phyloP scores from a whole-genome alignment of 2,329 filamentous ascomycete species.

The Decorospora gaudefroyi region DNA sequence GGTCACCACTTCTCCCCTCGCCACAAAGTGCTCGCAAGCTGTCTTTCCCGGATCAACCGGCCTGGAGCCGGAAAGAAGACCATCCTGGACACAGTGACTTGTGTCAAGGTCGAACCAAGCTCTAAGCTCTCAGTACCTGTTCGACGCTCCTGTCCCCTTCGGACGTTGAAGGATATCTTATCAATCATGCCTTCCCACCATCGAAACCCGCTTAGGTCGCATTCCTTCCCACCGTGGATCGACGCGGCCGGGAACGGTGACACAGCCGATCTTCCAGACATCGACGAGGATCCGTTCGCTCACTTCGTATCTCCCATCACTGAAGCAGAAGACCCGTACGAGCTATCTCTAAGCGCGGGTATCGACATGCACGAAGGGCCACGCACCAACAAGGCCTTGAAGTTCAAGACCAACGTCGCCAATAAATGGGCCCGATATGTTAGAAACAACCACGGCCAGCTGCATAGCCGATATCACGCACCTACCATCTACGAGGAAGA shows the following conservation, averaged over 20 bases:
- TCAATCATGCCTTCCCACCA: constrained; percentile 45
- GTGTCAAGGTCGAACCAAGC: constrained; percentile 35
- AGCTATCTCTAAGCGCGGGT: constrained; percentile 47
- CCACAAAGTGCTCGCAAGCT: constrained; percentile 23
- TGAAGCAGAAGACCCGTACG: constrained; percentile 50
- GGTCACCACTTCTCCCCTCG: constrained; percentile 22
- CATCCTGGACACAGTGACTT: constrained; percentile 25
- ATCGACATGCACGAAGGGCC: constrained; percentile 42
- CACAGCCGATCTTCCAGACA: constrained; percentile 42
- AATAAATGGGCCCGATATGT: constrained; percentile 50
- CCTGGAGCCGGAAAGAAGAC: constrained; percentile 34
- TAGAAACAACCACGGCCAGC: constrained; percentile 40
- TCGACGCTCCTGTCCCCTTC: constrained; percentile 28
- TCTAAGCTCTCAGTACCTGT: constrained; percentile 29
- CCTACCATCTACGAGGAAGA: constrained; percentile 37
- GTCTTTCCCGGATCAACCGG: constrained; percentile 37
- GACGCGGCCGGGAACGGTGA: constrained; percentile 34
- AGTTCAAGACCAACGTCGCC: constrained; percentile 48
- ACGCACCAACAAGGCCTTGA: constrained; percentile 40
- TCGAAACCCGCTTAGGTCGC: constrained; percentile 34
- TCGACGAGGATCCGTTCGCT: constrained; percentile 51
- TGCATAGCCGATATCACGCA: constrained; percentile 43
- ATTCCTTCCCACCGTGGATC: constrained; percentile 45
- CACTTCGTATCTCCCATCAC: constrained; percentile 50
- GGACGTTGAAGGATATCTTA: constrained; percentile 31